Evolutionary conservation across 352 stramenopile genomes (phyloP).

Genomic region (Phytophthora fragariaefolia): DNA sequence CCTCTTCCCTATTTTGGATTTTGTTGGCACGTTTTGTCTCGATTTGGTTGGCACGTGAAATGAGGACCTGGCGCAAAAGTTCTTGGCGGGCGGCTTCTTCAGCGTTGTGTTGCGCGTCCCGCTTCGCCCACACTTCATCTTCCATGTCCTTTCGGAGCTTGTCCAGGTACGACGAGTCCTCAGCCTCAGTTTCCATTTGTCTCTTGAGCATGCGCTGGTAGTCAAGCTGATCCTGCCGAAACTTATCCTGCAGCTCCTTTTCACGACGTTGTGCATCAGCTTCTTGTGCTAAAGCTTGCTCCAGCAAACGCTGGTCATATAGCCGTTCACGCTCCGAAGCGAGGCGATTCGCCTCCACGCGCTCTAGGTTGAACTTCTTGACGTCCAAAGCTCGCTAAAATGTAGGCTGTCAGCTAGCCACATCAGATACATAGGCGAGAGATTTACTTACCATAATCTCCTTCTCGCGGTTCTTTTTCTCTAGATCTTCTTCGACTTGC

Average conservation of each 20-base stretch:
- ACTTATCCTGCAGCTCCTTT: conserved; percentile 65
- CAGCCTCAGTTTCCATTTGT: conserved; percentile 78
- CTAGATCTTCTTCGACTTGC: conserved; percentile 68
- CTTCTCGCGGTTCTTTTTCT: conserved; percentile 54
- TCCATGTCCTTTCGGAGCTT: conserved; percentile 87
- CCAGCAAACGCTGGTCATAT: conserved; percentile 68
- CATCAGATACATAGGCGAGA: not conserved
- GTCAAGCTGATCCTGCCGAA: conserved; percentile 75
- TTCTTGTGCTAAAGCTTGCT: conserved; percentile 66
- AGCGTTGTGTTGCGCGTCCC: conserved; percentile 70
- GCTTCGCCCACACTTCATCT: conserved; percentile 77
- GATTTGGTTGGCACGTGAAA: conserved; percentile 62
- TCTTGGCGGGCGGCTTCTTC: conserved; percentile 79
- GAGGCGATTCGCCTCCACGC: conserved; percentile 52
- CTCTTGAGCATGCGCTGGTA: conserved; percentile 77
- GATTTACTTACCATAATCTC: conserved; percentile 50
- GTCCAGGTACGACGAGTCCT: conserved; percentile 71
- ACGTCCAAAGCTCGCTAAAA: conserved; percentile 67
- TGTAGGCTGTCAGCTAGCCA: not conserved
- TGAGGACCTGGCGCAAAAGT: conserved; percentile 72
- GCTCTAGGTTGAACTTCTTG: conserved; percentile 78
- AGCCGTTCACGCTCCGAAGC: conserved; percentile 62
- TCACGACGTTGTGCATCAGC: conserved; percentile 64
- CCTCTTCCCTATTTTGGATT: conserved; percentile 49
- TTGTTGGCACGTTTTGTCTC: conserved; percentile 52